Percentiles rank a stretch among this genome's conserved stretches.
These are phyloP conservation scores for Thozetella sp. DNA, from an alignment of 495 filamentous ascomycete genomes.

Conservation along the genomic window DNA sequence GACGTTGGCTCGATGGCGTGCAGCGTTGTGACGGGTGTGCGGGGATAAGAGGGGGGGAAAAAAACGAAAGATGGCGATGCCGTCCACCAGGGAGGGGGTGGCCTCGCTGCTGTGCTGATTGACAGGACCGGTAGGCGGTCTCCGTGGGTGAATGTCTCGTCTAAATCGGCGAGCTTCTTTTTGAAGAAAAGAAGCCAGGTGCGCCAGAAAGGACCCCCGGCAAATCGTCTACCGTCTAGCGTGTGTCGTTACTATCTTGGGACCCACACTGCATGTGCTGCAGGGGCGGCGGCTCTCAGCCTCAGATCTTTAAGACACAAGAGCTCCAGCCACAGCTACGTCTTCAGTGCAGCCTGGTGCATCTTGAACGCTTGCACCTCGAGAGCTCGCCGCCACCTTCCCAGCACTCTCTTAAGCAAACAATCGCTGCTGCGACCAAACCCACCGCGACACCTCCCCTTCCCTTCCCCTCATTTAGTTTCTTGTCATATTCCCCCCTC, in stretches of 20 bases:
- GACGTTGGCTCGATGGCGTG: neutral
- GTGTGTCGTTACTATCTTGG: neutral
- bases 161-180: neutral
- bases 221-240: neutral
- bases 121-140: neutral
- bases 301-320: neutral
- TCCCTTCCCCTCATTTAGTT: neutral
- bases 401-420: too few species aligned
- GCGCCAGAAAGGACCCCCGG: neutral
- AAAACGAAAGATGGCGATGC: neutral
- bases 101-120: neutral
- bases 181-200: neutral
- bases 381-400: neutral
- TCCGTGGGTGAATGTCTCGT: conserved; percentile 1
- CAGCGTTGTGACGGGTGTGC: too few species aligned
- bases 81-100: neutral
- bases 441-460: neutral
- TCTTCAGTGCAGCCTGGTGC: too few species aligned
- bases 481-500: neutral
- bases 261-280: neutral
- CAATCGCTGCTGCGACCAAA: too few species aligned
- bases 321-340: conserved; percentile 2
- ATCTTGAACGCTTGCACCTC: neutral
- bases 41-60: too few species aligned
- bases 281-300: neutral